These are phyloP conservation scores for Gentiana macrophylla DNA, from an alignment of 257 asterid genomes.

Conservation along the genomic window DNA sequence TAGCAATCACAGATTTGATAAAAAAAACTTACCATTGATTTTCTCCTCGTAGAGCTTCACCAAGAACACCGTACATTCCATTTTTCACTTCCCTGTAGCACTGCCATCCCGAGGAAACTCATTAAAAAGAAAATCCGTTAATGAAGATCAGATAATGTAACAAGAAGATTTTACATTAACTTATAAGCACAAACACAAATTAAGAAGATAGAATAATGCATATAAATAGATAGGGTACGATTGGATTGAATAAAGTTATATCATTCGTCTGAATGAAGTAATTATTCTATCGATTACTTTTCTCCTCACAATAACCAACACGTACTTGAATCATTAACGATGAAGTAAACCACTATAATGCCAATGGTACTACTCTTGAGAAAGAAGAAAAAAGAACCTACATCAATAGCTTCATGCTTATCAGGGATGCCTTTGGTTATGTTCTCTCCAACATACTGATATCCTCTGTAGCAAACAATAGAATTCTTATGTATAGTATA, in stretches of 20 bases:
- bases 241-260: no score
- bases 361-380: neutral
- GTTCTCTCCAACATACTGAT: slow-evolving; percentile 69
- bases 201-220: neutral
- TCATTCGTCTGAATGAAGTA: no score
- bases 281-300: no score
- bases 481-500: neutral
- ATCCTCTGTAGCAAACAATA: slow-evolving; percentile 52
- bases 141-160: neutral
- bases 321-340: neutral
- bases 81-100: slow-evolving; percentile 63
- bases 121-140: neutral
- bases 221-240: neutral
- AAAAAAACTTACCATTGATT: slow-evolving; percentile 50
- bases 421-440: slow-evolving; percentile 77
- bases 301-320: no score
- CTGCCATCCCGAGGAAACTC: slow-evolving; percentile 27
- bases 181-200: neutral
- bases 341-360: neutral
- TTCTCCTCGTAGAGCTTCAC: slow-evolving; percentile 58
- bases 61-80: slow-evolving; percentile 73
- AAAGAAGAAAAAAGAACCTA: slow-evolving; percentile 25
- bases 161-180: neutral
- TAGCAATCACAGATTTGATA: no score
- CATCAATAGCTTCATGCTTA: slow-evolving; percentile 96